Percentiles rank a stretch among this genome's conserved stretches.
Conservation (phyloP, 2,329 filamentous ascomycete species). For the Hypoxylon sp. region DNA sequence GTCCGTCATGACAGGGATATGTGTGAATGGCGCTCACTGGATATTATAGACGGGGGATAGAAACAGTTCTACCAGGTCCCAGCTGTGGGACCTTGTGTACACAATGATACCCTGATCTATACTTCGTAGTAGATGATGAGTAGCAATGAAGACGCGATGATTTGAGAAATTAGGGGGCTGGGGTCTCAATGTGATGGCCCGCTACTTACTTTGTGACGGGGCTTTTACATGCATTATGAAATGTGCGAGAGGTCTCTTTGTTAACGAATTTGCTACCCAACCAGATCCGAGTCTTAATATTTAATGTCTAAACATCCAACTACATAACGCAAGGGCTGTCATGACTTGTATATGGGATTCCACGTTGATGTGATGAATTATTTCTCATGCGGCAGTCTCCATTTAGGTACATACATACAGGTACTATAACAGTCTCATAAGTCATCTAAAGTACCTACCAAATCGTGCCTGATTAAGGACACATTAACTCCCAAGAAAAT, state of each 20-base stretch:
- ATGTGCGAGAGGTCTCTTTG: not conserved
- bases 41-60: slow-evolving; percentile 41
- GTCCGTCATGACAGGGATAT: slow-evolving; percentile 33
- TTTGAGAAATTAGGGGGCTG: slow-evolving; percentile 28
- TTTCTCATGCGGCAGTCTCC: not conserved
- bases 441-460: not conserved
- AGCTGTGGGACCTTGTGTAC: slow-evolving; percentile 41
- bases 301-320: not conserved
- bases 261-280: slow-evolving; percentile 10
- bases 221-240: slow-evolving; percentile 24
- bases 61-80: slow-evolving; percentile 23
- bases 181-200: slow-evolving; percentile 3
- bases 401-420: too few species aligned
- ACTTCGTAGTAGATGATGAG: slow-evolving; percentile 48
- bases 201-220: slow-evolving; percentile 32
- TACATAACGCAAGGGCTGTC: slow-evolving; percentile 6
- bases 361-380: not conserved
- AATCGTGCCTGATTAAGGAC: not conserved
- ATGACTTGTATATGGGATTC: not conserved
- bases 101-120: slow-evolving; percentile 53
- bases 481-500: not conserved
- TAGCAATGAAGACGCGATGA: slow-evolving; percentile 47
- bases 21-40: slow-evolving; percentile 33
- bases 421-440: too few species aligned
- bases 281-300: slow-evolving; percentile 9